These are phyloP conservation scores for Hygrophorus russula DNA, from an alignment of 768 basidiomycete species.

Conservation along the genomic window DNA sequence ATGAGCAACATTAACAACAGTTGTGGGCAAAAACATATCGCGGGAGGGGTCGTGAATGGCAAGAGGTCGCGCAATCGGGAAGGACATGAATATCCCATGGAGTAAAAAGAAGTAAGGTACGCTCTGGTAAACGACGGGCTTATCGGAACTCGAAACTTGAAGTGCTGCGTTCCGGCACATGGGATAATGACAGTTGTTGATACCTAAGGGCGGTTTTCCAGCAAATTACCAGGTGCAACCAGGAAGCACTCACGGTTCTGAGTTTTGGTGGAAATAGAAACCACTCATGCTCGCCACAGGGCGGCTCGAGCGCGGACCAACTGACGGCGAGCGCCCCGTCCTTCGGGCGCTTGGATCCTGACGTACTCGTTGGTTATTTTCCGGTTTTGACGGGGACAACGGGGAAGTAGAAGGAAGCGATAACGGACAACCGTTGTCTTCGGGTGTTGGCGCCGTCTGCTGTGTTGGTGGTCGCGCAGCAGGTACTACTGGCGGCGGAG, in stretches of 20 bases:
- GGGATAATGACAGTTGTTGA: conserved; percentile 76
- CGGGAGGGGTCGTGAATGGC: too few relatives aligned
- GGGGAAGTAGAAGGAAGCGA: conserved; percentile 14
- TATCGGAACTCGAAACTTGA: conserved; percentile 85
- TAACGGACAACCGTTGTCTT: conserved; percentile 11
- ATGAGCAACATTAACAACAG: too few relatives aligned
- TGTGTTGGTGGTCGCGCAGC: conserved; percentile 14
- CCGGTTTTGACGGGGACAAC: conserved; percentile 23
- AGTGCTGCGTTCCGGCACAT: conserved; percentile 62
- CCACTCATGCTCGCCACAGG: conserved; percentile 73
- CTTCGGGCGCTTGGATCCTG: conserved; percentile 38
- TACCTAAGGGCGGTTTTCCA: conserved; percentile 38
- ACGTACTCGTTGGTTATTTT: conserved; percentile 23
- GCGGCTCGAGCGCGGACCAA: conserved; percentile 33
- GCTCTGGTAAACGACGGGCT: conserved; percentile 11
- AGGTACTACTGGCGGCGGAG: conserved; percentile 29
- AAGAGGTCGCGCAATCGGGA: too few relatives aligned
- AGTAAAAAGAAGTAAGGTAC: background rate
- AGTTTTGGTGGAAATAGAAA: conserved; percentile 91
- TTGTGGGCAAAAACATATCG: too few relatives aligned
- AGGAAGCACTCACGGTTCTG: conserved; percentile 62
- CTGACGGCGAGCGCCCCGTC: conserved; percentile 33
- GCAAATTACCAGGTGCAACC: background rate
- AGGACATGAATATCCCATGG: too few relatives aligned
- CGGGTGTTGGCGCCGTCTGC: conserved; percentile 10